Conservation (phyloP, 768 basidiomycete species). For the Rossbeevera mucosa region DNA sequence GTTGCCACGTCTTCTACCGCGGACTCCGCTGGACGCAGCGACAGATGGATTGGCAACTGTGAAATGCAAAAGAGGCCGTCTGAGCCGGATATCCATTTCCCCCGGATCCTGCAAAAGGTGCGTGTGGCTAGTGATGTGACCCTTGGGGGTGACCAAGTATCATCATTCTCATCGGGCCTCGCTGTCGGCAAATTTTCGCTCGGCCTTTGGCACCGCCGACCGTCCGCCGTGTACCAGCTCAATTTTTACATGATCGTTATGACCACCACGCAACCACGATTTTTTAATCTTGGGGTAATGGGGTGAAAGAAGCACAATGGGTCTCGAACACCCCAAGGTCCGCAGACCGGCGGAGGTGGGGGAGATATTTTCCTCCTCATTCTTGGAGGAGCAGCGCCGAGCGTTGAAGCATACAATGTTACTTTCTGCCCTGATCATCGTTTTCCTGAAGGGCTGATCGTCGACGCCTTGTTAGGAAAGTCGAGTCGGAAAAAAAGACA, state of each 20-base stretch:
- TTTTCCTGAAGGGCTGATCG: constrained; percentile 9
- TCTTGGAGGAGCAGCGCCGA: not conserved
- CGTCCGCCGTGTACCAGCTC: constrained; percentile 10
- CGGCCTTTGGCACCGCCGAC: constrained; percentile 3
- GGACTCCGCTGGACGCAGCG: not conserved
- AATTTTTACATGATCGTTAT: constrained; percentile 2
- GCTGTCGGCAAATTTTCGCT: constrained; percentile 6
- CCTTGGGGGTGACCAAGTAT: constrained; percentile 1
- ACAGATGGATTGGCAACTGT: not conserved
- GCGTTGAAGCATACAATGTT: not conserved
- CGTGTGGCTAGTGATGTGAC: not conserved
- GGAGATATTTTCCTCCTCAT: constrained; percentile 3
- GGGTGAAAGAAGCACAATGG: constrained; percentile 6
- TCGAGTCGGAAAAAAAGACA: constrained; percentile 1
- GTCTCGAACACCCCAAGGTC: constrained; percentile 10
- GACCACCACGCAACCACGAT: constrained; percentile 9
- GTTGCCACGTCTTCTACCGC: constrained; percentile 6
- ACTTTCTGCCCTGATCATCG: constrained; percentile 15
- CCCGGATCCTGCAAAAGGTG: constrained; percentile 1
- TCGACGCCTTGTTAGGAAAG: constrained; percentile 19
- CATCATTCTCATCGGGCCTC: constrained; percentile 12
- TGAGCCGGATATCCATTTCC: not conserved
- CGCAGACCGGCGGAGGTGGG: constrained; percentile 7
- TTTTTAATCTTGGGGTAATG: constrained; percentile 21
- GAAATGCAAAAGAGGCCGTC: constrained; percentile 1